Evolutionary conservation across 208 protist genomes (phyloP), one percentile per base, ranked within the genome.

Genomic region (Wallacemonas sp.): DNA sequence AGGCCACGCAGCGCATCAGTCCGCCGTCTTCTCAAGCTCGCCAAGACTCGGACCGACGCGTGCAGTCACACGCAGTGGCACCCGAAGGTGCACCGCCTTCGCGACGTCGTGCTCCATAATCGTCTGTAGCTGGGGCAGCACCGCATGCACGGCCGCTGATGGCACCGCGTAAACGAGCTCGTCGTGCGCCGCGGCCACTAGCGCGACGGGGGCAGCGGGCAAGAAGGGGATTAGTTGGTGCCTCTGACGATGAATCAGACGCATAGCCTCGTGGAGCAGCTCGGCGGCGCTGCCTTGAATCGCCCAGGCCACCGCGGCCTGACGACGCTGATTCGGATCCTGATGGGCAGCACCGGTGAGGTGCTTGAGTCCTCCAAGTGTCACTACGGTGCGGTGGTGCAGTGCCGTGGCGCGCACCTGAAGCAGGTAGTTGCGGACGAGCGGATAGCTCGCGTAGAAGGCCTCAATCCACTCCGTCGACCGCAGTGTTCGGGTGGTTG

Each of bases 221-320:
- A 92, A 71, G 33, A 69, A 86, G 0, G 82, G 73, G 8, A 89
- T 22, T 26, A 87, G 50, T n/a, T 36, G 22, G 67, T 91, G 89
- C 13, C 81, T 73, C 36, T 76, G 63, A 37, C 73, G 64, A 30
- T 94, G 81, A 12, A 95, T 77, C 12, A 61, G 79, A 1, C 68
- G 48, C 89, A 97, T 97, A 13, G 82, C 86, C 32, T 68, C 54
- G 21, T 96, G 91, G 22, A 96, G 69, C 32, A 97, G 66, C 36
- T 93, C 85, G 3, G 90, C 90, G 4, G 90, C 88, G 29, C 85
- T 71, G 55, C 93, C 93, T 53, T 97, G 93, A 45, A 97, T 79
- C 0, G 82, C 83, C 58, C 65, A 55, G 30, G 91, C 86, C 1
- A 97, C 65, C 3, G 77, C 73, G n/a, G 58, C 60, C 61, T 94